phyloP scores from a whole-genome alignment of 2,329 filamentous ascomycete genomes.

The Colletotrichum zoysiae region DNA sequence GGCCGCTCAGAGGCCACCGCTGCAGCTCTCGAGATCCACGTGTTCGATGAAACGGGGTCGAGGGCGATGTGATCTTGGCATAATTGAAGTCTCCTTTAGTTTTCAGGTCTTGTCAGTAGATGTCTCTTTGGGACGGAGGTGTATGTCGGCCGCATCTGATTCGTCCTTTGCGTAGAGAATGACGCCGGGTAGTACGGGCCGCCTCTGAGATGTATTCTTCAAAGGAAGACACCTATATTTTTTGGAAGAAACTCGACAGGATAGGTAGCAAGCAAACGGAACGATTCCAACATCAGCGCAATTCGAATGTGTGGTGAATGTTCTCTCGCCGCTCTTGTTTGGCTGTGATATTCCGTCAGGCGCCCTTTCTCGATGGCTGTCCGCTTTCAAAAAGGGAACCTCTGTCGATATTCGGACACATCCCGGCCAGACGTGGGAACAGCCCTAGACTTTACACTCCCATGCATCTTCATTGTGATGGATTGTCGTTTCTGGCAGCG shows the following conservation, averaged over 20 bases:
- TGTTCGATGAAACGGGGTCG: constrained; percentile 20
- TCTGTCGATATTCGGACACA: background rate
- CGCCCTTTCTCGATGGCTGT: background rate
- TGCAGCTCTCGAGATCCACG: constrained; percentile 45
- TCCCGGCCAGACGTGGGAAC: background rate
- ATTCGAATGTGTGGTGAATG: background rate
- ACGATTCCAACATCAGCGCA: too few relatives aligned
- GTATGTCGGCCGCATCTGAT: too few relatives aligned
- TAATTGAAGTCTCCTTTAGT: too few relatives aligned
- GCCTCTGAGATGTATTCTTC: background rate
- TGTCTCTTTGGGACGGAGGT: too few relatives aligned
- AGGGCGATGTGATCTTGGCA: too few relatives aligned
- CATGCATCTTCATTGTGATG: background rate
- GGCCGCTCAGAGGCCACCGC: constrained; percentile 35
- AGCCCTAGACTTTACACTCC: background rate
- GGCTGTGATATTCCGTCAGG: background rate
- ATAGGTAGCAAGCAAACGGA: background rate
- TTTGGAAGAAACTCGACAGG: background rate
- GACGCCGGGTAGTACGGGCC: too few relatives aligned
- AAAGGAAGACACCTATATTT: constrained; percentile 19
- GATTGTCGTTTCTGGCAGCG: background rate
- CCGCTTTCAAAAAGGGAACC: background rate
- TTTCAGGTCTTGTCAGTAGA: too few relatives aligned
- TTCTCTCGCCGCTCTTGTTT: background rate
- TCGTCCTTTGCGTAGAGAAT: too few relatives aligned